phyloP scores from a whole-genome alignment of 345 rosid genomes.

The Citrus glauca region DNA sequence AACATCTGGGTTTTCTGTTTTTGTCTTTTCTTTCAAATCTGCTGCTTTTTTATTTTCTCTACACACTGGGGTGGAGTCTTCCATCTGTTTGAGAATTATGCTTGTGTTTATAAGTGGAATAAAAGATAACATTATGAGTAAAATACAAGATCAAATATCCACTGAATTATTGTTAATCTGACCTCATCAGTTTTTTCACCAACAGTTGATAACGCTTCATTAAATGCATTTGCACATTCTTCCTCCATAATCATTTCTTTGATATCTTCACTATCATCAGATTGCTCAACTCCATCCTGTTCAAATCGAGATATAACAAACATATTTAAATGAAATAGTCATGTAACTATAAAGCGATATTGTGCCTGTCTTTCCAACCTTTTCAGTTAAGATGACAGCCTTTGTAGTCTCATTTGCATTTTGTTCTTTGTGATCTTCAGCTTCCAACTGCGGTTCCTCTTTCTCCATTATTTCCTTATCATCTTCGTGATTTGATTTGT shows the following conservation, averaged over 20 bases:
- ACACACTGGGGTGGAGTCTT: slow-evolving; percentile 4
- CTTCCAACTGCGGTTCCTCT: slow-evolving; percentile 11
- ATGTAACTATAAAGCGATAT: background rate
- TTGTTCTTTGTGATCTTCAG: slow-evolving; percentile 25
- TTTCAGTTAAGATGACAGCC: slow-evolving; percentile 27
- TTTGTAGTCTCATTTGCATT: slow-evolving; percentile 22
- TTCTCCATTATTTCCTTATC: slow-evolving; percentile 21
- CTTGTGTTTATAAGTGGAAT: background rate
- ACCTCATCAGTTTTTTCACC: slow-evolving; percentile 28
- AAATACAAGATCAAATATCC: background rate
- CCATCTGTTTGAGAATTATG: slow-evolving; percentile 27
- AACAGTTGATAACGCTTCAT: background rate
- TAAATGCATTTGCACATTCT: slow-evolving; percentile 8
- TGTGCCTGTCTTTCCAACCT: slow-evolving; percentile 28
- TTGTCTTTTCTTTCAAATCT: slow-evolving; percentile 23
- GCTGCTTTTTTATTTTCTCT: slow-evolving; percentile 16
- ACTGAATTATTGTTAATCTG: background rate
- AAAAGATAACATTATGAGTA: background rate
- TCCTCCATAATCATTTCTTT: slow-evolving; percentile 23
- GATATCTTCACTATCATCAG: slow-evolving; percentile 16
- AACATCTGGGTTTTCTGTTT: slow-evolving; percentile 6
- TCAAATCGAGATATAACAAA: slow-evolving; percentile 3
- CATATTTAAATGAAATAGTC: slow-evolving; percentile 7
- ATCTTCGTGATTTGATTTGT: slow-evolving; percentile 9
- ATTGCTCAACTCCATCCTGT: slow-evolving; percentile 33